Evolutionary conservation across 108 stramenopile species (phyloP), one percentile per base, ranked within the genome.

Genomic region (Pelagomonas calceolata): DNA sequence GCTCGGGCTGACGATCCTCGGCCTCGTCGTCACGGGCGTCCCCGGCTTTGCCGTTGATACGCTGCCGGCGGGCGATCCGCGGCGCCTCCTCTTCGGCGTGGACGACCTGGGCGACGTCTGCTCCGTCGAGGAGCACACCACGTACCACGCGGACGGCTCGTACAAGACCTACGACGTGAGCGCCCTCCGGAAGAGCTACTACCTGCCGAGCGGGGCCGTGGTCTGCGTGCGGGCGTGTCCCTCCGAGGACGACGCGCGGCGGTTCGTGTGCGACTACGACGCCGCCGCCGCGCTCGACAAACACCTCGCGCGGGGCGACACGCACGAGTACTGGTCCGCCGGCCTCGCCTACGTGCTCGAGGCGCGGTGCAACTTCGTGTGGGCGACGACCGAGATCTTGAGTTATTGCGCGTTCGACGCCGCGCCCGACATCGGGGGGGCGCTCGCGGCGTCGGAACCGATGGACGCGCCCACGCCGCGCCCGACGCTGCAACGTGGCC

Each of bases 101-200:
- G 51, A 60, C 51, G 18, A 60, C 51, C 14, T 60, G 21, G 51
- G 51, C 21, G 21, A 60, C 21, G 21, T 60, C 21, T 60, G 51
- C 51, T 4, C 7, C 51, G 51, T 60, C 21, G 51, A 60, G 21
- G 51, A 12, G 21, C 39, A 12, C 39, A 43, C 39, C 9, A 43
- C 9, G 9, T 43, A 43, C 34, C 29, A 18, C 65, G 72, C 30
- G 72, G 66, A 69, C 80, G 81, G 77, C 78, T 85, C 51, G 65
- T 87, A 21, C 63, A 80, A 84, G 72, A 68, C 89, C 21, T 89
- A 87, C 77, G 85, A 33, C 64, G 65, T 68, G 34, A 68, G 66
- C 63, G 64, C 10, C 16, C n/a, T 29, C 43, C 76, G 4, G 30
- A 37, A 36, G 63, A 70, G 34, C 37, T 72, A 76, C 78, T 75